Evolutionary conservation across 805 yeast genomes (phyloP), one percentile per base, ranked within the genome.

Genomic region (Kodamaea sagamina): DNA sequence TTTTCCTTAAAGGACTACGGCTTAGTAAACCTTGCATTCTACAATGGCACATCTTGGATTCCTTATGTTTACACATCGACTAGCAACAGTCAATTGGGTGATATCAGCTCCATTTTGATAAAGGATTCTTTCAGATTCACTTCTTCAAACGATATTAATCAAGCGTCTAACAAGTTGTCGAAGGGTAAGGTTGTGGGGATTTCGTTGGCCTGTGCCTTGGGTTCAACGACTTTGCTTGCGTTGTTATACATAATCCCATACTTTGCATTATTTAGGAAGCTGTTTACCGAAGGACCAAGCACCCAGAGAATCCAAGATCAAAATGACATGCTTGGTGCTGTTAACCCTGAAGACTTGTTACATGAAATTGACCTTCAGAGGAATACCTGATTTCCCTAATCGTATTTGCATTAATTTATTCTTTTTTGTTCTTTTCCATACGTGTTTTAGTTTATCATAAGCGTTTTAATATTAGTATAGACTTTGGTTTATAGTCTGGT

Each of bases 1-100:
- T 67, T 86, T 35, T 56, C 62, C 3, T 55, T 85, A 29, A 51
- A 62, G 2, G 59, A 59, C 2, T 80, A 75, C 54, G 93, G 90
- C 0, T 56, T 63, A 18, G 79, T 77, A 2, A 77, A 81, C 29
- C 71, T 80, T 19, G 92, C 90, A 0, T 62, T 78, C 21, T 87
- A 61, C 62, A 80, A 87, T 55, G 89, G 95, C 1, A 50, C 66
- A 0, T 39, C 51, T 6, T 89, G 96, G 95, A 54, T 65, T 22
- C 95, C 96, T 9, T 78, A 73, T 45, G 57, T 79, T 2, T 75
- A 76, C 47, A 63, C 85, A 1, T 39, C 53, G 7, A 46, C 47
- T 1, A 32, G 36, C 1, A 35, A 46, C 7, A 48, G 47, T 21
- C 36, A 50, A 24, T 32, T 64, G 4, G 76, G 76, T 4, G 38